Evolutionary conservation across 23 red algal species (phyloP), one percentile per base, ranked within the genome.

Genomic region (Cyanidioschyzon merolae): DNA sequence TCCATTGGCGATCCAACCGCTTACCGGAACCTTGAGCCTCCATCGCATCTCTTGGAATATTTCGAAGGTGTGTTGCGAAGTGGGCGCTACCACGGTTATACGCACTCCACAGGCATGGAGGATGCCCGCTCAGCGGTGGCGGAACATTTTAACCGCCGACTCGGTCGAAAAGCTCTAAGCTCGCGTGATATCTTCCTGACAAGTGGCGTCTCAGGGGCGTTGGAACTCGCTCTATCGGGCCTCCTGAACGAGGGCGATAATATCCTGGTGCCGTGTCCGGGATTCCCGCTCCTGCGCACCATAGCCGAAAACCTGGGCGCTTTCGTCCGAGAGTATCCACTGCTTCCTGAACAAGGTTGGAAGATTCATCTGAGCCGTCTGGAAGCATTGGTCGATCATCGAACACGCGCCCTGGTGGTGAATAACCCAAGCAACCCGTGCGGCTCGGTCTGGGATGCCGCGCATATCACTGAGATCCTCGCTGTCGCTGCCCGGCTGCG

Each of bases 361-460:
- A 74, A 98, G 76, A 79, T 86, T 27, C 67, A 87, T 37, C n/a
- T 91, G 68, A 58, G 80, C 50, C 40, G 75, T 21, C 26, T 98
- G 1, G 38, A 39, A 1, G 37, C 41, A 1, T 40, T 84, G 50
- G 88, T 79, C 0, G 94, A 98, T 80, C 32, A 76, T 50, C 89
- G 88, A 1, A 98, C 94, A 15, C 45, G 39, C 25, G 94, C 94
- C 35, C 79, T 98, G 38, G 86, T 98, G 16, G 83, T 98, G 41
- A 98, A 98, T 80, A 98, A 98, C 67, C 94, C 94, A 41, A 88
- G 83, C 29, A 98, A 98, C 75, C 94, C 94, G 71, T 98, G 94
- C 76, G 94, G 94, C 1, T 87, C 83, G 1, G 88, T 91, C 34
- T 98, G 75, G 67, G 85, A 82, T 2, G 57, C 40, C 39, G 54